A percentile compares a stretch with the other conserved stretches of the same genome.
Conservation (phyloP, 164 flowering plant genomes). For the Macadamia integrifolia region DNA sequence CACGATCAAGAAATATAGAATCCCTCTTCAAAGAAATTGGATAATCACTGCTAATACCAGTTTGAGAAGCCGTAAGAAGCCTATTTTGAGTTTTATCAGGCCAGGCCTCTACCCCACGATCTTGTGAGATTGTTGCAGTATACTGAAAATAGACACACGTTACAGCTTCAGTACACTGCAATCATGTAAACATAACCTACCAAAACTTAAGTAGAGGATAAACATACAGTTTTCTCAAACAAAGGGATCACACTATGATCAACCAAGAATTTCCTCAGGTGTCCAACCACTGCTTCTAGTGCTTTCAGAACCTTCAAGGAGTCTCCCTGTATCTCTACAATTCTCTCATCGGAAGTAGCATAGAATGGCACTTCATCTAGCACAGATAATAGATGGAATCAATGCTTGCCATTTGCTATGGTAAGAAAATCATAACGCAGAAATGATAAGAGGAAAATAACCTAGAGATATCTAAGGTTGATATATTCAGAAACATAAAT, state of each 20-base stretch:
- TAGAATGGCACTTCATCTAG: slow-evolving; percentile 69
- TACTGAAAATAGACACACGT: slow-evolving; percentile 34
- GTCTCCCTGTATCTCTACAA: slow-evolving; percentile 89
- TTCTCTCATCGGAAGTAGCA: slow-evolving; percentile 72
- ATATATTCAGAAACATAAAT: background rate
- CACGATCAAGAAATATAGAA: slow-evolving; percentile 53
- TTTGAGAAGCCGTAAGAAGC: slow-evolving; percentile 34
- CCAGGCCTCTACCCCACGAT: slow-evolving; percentile 45
- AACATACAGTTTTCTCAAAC: slow-evolving; percentile 79
- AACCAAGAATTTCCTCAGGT: slow-evolving; percentile 84
- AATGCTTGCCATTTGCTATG: background rate
- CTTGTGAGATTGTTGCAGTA: slow-evolving; percentile 46
- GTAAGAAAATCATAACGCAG: background rate
- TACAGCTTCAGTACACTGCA: background rate
- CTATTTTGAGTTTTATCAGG: slow-evolving; percentile 35
- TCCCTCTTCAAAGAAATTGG: slow-evolving; percentile 53
- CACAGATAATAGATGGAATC: slow-evolving; percentile 9
- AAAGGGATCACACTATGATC: slow-evolving; percentile 85
- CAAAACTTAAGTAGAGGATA: background rate
- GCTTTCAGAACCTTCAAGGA: slow-evolving; percentile 70
- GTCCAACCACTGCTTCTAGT: slow-evolving; percentile 76
- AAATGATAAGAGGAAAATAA: no score
- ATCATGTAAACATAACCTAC: background rate
- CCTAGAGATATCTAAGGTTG: background rate
- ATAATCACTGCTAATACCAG: slow-evolving; percentile 41